A percentile compares a stretch with the other conserved stretches of the same genome.
phyloP scores from a whole-genome alignment of 2,329 filamentous ascomycete species.

The Fusarium metavorans region DNA sequence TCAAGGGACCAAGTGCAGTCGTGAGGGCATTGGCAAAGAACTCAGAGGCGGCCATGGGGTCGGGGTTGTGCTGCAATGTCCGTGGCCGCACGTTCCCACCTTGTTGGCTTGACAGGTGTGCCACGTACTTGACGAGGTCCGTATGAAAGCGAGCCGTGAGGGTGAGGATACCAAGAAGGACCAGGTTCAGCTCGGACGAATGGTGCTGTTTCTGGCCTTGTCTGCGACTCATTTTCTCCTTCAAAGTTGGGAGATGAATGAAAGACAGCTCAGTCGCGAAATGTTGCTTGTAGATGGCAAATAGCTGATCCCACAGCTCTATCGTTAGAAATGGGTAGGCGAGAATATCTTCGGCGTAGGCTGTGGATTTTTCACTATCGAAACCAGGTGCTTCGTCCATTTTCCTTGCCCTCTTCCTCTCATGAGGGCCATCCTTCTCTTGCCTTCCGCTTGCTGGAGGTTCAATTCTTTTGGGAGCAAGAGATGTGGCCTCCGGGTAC shows the following conservation, averaged over 20 bases:
- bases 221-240: conserved; percentile 61
- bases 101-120: conserved; percentile 52
- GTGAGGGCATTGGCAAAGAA: conserved; percentile 72
- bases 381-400: conserved; percentile 57
- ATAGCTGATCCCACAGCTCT: conserved; percentile 75
- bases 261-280: conserved; percentile 80
- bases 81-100: conserved; percentile 51
- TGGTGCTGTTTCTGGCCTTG: conserved; percentile 51
- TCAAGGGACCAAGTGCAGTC: conserved; percentile 61
- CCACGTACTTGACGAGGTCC: conserved; percentile 67
- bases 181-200: conserved; percentile 63
- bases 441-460: conserved; percentile 52
- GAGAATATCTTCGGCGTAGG: conserved; percentile 69
- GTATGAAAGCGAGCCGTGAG: conserved; percentile 77
- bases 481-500: conserved; percentile 66
- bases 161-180: conserved; percentile 75
- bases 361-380: conserved; percentile 52
- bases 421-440: conserved; percentile 58
- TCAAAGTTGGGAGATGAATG: conserved; percentile 74
- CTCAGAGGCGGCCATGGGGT: conserved; percentile 70
- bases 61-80: conserved; percentile 51
- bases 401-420: conserved; percentile 63
- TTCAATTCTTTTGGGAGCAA: conserved; percentile 58
- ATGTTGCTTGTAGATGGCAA: conserved; percentile 77
- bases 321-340: conserved; percentile 72